Percentiles rank a stretch among this genome's conserved stretches.
Evolutionary conservation across 2,329 filamentous ascomycete species (phyloP).

Genomic region (Ophiostoma populinum): DNA sequence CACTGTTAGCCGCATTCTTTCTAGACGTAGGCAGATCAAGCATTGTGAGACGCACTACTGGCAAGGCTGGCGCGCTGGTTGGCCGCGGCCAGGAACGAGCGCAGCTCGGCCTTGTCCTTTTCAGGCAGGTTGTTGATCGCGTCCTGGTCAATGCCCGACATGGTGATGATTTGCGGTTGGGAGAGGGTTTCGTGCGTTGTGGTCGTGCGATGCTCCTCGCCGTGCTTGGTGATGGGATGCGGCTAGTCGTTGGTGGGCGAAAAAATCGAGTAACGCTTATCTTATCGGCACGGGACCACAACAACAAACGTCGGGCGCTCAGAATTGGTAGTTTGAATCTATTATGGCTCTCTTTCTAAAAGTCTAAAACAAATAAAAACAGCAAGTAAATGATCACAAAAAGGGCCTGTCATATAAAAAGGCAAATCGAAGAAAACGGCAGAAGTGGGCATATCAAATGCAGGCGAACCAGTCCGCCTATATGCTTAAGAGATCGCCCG

Average conservation of each 20-base stretch:
- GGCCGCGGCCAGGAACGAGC: conserved; percentile 72
- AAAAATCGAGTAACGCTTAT: conserved; percentile 10
- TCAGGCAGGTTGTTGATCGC: conserved; percentile 38
- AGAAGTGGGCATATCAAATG: too few relatives aligned
- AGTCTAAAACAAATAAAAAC: too few relatives aligned
- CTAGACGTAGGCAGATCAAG: background rate
- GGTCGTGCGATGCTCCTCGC: background rate
- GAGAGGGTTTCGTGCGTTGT: background rate
- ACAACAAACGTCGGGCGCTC: too few relatives aligned
- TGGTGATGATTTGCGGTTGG: background rate
- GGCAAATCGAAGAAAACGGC: too few relatives aligned
- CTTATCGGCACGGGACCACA: conserved; percentile 10
- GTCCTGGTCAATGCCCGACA: background rate
- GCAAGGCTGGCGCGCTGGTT: conserved; percentile 64
- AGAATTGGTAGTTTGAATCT: too few relatives aligned
- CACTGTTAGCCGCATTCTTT: background rate
- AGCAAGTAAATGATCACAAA: too few relatives aligned
- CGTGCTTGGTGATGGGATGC: background rate
- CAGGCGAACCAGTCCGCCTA: too few relatives aligned
- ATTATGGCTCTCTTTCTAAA: too few relatives aligned
- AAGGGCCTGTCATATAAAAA: too few relatives aligned
- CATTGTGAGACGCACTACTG: conserved; percentile 14
- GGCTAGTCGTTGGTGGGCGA: conserved; percentile 1
- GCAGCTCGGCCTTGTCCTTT: conserved; percentile 72
- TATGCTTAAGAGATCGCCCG: too few relatives aligned